Percentiles rank a stretch among this genome's conserved stretches.
These are phyloP conservation scores for Penicillium thymicola DNA, from an alignment of 2,329 filamentous ascomycete species.

Conservation along the genomic window DNA sequence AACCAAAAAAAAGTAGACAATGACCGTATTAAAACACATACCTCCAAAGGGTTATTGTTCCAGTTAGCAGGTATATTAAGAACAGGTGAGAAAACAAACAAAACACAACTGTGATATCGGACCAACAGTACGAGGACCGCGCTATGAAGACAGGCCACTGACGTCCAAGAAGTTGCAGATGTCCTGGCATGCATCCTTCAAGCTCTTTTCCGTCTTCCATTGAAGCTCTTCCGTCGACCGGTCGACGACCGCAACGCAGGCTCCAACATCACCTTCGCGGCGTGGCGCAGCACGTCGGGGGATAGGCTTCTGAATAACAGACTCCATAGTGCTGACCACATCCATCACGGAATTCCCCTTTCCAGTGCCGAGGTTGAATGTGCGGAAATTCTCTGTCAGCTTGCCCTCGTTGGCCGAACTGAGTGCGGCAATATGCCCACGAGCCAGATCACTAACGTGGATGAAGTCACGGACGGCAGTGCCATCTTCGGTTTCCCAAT, in stretches of 20 bases:
- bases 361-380: constrained; percentile 42
- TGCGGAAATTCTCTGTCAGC: constrained; percentile 41
- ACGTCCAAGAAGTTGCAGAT: constrained; percentile 38
- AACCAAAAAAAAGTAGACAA: neutral
- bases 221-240: constrained; percentile 54
- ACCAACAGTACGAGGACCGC: neutral
- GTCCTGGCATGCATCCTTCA: constrained; percentile 38
- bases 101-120: neutral
- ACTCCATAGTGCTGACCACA: constrained; percentile 39
- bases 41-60: neutral
- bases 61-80: neutral
- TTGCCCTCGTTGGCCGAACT: constrained; percentile 34
- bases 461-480: constrained; percentile 67
- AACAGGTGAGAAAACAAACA: constrained; percentile 1
- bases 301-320: constrained; percentile 35
- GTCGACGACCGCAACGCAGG: constrained; percentile 37
- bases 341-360: constrained; percentile 39
- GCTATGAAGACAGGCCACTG: constrained; percentile 29
- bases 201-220: constrained; percentile 39
- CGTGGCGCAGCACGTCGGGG: constrained; percentile 32
- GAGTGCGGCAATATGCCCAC: constrained; percentile 61
- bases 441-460: constrained; percentile 63
- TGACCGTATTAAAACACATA: constrained; percentile 7
- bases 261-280: constrained; percentile 39
- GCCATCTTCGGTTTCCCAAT: constrained; percentile 64